Evolutionary conservation across 768 basidiomycete species (phyloP).

Genomic region (Pulveroboletus frians): DNA sequence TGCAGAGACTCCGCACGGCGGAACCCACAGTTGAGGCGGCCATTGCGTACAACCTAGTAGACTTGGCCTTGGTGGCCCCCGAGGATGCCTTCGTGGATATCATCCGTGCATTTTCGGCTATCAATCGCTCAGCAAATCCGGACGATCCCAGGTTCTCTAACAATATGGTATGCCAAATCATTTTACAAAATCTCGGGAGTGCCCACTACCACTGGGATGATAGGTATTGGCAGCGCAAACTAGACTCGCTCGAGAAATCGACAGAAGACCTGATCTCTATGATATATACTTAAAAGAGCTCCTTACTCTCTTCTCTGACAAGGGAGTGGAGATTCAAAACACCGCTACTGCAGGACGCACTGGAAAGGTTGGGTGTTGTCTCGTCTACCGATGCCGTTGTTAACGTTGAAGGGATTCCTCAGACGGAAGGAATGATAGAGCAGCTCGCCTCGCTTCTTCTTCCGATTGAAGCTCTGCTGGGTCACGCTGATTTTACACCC

Average conservation of each 20-base stretch:
- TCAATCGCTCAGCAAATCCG: slow-evolving; percentile 81
- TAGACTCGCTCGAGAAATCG: slow-evolving; percentile 74
- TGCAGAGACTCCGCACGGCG: slow-evolving; percentile 79
- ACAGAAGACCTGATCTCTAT: slow-evolving; percentile 70
- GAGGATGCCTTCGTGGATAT: slow-evolving; percentile 78
- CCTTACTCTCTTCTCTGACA: slow-evolving; percentile 81
- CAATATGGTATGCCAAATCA: slow-evolving; percentile 62
- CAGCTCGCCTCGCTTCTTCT: slow-evolving; percentile 84
- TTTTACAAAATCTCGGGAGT: background rate
- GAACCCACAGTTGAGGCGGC: slow-evolving; percentile 88
- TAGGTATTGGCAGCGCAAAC: slow-evolving; percentile 90
- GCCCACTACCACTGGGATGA: background rate
- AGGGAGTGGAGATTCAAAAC: slow-evolving; percentile 87
- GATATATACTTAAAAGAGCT: slow-evolving; percentile 80
- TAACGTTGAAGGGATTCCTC: slow-evolving; percentile 1
- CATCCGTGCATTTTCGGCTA: slow-evolving; percentile 74
- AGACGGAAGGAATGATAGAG: slow-evolving; percentile 81
- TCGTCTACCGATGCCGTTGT: slow-evolving; percentile 3
- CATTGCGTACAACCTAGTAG: slow-evolving; percentile 87
- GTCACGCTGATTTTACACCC: slow-evolving; percentile 63
- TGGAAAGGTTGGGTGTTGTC: slow-evolving; percentile 48
- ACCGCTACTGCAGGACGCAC: slow-evolving; percentile 60
- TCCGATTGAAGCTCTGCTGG: slow-evolving; percentile 84
- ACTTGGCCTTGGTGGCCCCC: slow-evolving; percentile 77
- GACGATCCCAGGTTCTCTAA: slow-evolving; percentile 87